These are phyloP conservation scores for Lophiostoma macrostomum DNA, from an alignment of 495 filamentous ascomycete species.

Conservation along the genomic window DNA sequence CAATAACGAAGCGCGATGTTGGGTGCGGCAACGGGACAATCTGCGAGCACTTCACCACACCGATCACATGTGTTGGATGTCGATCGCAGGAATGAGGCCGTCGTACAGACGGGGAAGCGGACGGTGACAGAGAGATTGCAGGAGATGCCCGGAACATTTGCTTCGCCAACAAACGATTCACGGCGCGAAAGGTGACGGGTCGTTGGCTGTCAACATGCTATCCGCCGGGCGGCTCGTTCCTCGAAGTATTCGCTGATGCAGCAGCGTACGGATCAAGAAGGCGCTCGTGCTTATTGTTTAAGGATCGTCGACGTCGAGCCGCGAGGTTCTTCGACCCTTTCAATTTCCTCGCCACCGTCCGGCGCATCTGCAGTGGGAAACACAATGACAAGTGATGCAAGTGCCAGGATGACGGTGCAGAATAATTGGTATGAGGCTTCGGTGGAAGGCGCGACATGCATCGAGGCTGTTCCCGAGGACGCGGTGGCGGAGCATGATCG, in stretches of 20 bases:
- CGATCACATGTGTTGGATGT: constrained; percentile 1
- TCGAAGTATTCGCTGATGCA: not conserved
- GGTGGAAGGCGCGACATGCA: not conserved
- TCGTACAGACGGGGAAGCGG: constrained; percentile 9
- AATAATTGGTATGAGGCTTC: not conserved
- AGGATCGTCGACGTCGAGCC: not conserved
- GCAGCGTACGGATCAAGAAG: not conserved
- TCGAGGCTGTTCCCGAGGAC: constrained; percentile 13
- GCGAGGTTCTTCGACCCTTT: not conserved
- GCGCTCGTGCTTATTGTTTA: not conserved
- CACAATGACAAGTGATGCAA: not conserved
- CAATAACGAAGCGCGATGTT: not conserved
- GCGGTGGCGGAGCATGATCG: constrained; percentile 19
- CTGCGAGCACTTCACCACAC: constrained; percentile 1
- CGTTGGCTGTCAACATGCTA: not conserved
- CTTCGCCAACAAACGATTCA: constrained; percentile 1
- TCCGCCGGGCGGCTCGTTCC: constrained; percentile 8
- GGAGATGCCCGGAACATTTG: constrained; percentile 4
- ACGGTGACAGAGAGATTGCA: constrained; percentile 11
- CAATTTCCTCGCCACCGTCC: too few relatives aligned
- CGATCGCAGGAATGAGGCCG: constrained; percentile 9
- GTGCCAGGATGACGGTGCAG: not conserved
- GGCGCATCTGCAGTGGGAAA: too few relatives aligned
- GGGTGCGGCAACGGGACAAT: not conserved
- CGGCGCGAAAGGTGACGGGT: not conserved